Evolutionary conservation across 768 basidiomycete species (phyloP).

Genomic region (Psilocybe subaeruginosa): DNA sequence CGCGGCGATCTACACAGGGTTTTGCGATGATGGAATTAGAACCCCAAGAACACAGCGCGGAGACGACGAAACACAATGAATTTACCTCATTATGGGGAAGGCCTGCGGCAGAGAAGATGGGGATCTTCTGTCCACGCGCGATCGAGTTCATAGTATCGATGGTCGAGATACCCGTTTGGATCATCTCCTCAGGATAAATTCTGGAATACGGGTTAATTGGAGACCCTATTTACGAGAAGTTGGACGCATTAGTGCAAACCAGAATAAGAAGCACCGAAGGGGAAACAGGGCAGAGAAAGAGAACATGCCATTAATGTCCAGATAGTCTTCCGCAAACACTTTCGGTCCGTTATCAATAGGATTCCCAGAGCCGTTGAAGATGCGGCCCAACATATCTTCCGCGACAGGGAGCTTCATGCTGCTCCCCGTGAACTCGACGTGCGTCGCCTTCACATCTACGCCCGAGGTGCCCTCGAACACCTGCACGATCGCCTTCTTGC

Average conservation of each 20-base stretch:
- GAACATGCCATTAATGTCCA: constrained; percentile 94
- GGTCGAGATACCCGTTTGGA: constrained; percentile 99
- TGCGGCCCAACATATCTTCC: constrained; percentile 98
- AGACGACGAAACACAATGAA: not conserved
- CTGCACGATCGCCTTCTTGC: constrained; percentile 99
- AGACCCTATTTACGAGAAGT: constrained; percentile 59
- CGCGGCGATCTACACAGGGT: constrained; percentile 80
- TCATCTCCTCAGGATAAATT: constrained; percentile 99
- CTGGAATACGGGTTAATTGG: constrained; percentile 98
- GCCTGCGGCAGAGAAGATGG: constrained; percentile 99
- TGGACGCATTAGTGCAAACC: not conserved
- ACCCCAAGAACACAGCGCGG: no score
- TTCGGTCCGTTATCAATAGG: constrained; percentile 99
- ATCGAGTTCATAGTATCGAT: constrained; percentile 99
- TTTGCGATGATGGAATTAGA: not conserved
- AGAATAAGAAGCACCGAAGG: constrained; percentile 1
- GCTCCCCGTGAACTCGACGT: constrained; percentile 96
- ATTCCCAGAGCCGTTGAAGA: constrained; percentile 98
- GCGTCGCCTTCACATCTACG: constrained; percentile 95
- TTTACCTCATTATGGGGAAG: constrained; percentile 95
- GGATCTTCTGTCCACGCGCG: constrained; percentile 99
- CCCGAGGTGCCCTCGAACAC: constrained; percentile 99
- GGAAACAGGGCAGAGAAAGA: not conserved
- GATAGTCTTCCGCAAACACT: constrained; percentile 98
- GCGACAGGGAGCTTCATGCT: constrained; percentile 99